Conservation (phyloP, 2,329 filamentous ascomycete genomes). For the Paraphoma sp. region DNA sequence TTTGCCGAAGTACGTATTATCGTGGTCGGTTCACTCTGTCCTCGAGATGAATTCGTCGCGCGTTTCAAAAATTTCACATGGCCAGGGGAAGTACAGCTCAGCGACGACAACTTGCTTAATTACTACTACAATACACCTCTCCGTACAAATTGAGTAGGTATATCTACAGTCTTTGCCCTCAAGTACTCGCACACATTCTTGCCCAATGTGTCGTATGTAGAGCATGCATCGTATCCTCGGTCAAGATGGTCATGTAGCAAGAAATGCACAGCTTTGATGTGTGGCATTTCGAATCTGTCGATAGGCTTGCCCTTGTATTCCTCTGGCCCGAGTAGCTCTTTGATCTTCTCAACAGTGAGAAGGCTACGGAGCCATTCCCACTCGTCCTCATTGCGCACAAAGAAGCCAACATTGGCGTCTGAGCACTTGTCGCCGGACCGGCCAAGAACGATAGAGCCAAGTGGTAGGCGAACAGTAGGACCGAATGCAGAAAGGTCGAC, state of each 20-base stretch:
- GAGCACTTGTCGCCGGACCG: constrained; percentile 43
- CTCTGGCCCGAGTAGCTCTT: constrained; percentile 36
- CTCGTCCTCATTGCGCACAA: constrained; percentile 38
- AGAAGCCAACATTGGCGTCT: constrained; percentile 42
- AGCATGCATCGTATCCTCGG: constrained; percentile 52
- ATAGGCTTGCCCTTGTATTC: constrained; percentile 43
- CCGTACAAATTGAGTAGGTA: constrained; percentile 53
- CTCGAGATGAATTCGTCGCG: too few species aligned
- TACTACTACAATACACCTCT: constrained; percentile 39
- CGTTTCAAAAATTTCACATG: too few species aligned
- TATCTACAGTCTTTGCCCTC: constrained; percentile 53
- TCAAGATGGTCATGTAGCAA: constrained; percentile 57
- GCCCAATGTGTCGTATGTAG: constrained; percentile 54
- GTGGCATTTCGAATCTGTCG: constrained; percentile 48
- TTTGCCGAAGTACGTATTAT: neutral
- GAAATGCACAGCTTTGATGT: constrained; percentile 51
- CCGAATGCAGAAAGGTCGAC: constrained; percentile 42
- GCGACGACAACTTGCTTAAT: too few species aligned
- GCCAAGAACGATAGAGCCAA: constrained; percentile 47
- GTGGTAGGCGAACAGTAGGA: constrained; percentile 42
- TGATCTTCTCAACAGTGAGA: constrained; percentile 35
- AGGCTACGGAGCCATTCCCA: constrained; percentile 40
- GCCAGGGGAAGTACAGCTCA: too few species aligned
- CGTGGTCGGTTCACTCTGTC: too few species aligned
- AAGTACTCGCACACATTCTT: constrained; percentile 58